phyloP scores from a whole-genome alignment of 805 yeast genomes.

The Saccharomycopsis synnaedendra region DNA sequence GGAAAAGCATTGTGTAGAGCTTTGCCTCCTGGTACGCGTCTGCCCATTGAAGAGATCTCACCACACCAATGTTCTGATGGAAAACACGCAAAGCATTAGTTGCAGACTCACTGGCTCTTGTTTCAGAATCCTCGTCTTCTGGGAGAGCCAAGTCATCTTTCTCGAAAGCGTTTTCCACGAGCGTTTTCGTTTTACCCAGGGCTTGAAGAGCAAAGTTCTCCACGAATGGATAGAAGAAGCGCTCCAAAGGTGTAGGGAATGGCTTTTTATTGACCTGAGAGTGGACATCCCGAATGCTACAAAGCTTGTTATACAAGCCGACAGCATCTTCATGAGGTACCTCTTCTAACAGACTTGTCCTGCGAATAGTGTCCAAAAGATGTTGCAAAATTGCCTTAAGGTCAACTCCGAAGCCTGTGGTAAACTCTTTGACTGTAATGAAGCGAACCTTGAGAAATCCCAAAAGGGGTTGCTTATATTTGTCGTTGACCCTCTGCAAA shows the following conservation, averaged over 20 bases:
- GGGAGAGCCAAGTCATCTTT: constrained; percentile 39
- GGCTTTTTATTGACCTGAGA: constrained; percentile 32
- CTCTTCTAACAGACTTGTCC: too few species aligned
- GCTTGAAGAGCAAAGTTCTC: constrained; percentile 32
- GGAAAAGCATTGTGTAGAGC: constrained; percentile 48
- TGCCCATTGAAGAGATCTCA: constrained; percentile 55
- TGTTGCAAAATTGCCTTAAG: constrained; percentile 38
- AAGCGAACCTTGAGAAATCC: constrained; percentile 43
- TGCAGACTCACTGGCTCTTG: constrained; percentile 45
- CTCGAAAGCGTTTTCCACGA: constrained; percentile 43
- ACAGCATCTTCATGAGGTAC: constrained; percentile 45
- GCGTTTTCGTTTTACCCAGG: constrained; percentile 31
- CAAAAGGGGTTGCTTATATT: constrained; percentile 50
- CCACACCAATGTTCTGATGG: constrained; percentile 42
- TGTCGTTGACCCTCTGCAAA: constrained; percentile 41
- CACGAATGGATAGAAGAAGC: constrained; percentile 38
- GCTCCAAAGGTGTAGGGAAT: constrained; percentile 47
- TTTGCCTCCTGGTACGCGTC: constrained; percentile 51
- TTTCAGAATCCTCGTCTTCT: constrained; percentile 23
- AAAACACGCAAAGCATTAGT: constrained; percentile 56
- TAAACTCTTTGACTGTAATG: constrained; percentile 36
- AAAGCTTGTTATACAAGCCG: constrained; percentile 41
- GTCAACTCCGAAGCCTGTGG: constrained; percentile 43
- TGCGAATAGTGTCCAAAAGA: constrained; percentile 1
- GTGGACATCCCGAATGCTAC: constrained; percentile 41